Conservation (phyloP, 768 basidiomycete genomes). For the Hygrophoropsis aurantiaca region DNA sequence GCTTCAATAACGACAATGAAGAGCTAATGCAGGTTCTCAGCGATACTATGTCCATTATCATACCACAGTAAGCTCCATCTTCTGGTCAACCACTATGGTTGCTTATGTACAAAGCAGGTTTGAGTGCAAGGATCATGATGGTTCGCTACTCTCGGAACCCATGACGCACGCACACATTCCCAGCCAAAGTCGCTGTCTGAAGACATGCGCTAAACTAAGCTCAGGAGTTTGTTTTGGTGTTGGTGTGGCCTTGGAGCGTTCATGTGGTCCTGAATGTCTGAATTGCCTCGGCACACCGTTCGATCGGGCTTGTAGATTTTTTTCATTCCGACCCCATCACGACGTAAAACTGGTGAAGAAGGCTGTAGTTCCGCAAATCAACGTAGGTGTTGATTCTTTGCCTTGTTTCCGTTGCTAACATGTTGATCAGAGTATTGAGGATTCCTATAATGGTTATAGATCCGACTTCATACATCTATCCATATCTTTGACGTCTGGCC, state of each 20-base stretch:
- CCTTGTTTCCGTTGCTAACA: not conserved
- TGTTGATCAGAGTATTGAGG: conserved; percentile 43
- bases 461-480: conserved; percentile 95
- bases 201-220: conserved; percentile 79
- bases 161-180: not conserved
- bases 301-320: conserved; percentile 76
- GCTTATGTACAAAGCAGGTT: too few species aligned
- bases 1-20: conserved; percentile 63
- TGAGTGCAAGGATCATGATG: too few species aligned
- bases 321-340: conserved; percentile 81
- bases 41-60: conserved; percentile 76
- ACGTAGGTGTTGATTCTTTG: conserved; percentile 40
- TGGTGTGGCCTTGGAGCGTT: conserved; percentile 77
- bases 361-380: conserved; percentile 35
- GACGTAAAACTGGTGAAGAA: conserved; percentile 64
- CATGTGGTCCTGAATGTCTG: conserved; percentile 71
- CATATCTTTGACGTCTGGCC: conserved; percentile 74
- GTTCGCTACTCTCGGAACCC: too few species aligned
- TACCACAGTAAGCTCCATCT: conserved; percentile 84
- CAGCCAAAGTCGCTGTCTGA: conserved; percentile 42
- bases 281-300: conserved; percentile 62
- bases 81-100: too few species aligned
- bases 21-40: conserved; percentile 85
- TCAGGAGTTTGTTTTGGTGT: conserved; percentile 88
- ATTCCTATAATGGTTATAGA: conserved; percentile 86